Evolutionary conservation across 805 yeast genomes (phyloP), one percentile per base, ranked within the genome.

Genomic region (Sugiyamaella boreocaroliniensis): DNA sequence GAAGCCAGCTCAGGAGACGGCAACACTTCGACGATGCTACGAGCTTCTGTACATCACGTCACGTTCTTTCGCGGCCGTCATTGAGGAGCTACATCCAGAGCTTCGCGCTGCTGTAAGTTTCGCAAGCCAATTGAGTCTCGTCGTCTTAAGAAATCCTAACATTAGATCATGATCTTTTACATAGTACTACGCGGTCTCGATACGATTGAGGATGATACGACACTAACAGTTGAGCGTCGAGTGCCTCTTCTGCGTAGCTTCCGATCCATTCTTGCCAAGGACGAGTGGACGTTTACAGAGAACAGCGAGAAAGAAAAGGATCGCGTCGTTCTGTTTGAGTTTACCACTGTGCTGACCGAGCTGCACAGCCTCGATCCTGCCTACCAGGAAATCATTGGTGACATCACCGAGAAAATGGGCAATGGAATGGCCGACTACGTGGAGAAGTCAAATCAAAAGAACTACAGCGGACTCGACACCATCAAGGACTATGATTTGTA

Each of bases 381-480:
- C 53, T 90, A 89, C 70, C 90, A 86, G 71, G 85, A 78, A 51
- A 82, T 89, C 40, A 81, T 93, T 60, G 78, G 77, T 61, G 88
- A 84, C 56, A 87, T 89, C 61, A 83, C 96, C 46, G 60, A 73
- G 53, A 76, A 84, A 68, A 93, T 93, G 99, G 99, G 98, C 53
- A 82, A 87, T 60, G 99, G 99, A 52, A 93, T 93, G 99, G 98
- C 98, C 32, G 89, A 88, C 64, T 93, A 90, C 70, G 82, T 86
- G 50, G 73, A 78, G 61, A 82, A 85, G 64, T 93, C 85, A 49
- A 77, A 83, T 57, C 61, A 62, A 45, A 87, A 87, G 72, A 89
- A 88, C 67, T 66, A 78, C 59, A 80, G 81, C 56, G 98, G 98
- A 1, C 83, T 93, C 46, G 73, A 73, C 47, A 88, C 97, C 1